Base-by-base conservation (phyloP, 495 filamentous ascomycete species). In the Parathielavia hyrcaniae region DNA sequence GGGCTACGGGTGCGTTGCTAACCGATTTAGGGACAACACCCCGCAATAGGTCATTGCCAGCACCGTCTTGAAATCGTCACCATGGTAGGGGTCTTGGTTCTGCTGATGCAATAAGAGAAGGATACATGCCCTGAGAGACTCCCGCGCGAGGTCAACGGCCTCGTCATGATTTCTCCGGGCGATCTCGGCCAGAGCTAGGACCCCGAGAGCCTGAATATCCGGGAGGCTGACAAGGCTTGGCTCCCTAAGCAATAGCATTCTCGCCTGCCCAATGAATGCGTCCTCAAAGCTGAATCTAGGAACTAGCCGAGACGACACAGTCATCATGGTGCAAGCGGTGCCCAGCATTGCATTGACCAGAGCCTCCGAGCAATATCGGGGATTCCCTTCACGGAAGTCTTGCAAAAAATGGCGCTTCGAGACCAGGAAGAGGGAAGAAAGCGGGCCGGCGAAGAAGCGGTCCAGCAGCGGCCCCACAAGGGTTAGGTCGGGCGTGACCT, bases 191-290 rank as follows among this genome's bases (percentile, higher is more conserved):
- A 67, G 43, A 4, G 65, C 63, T 26, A 69, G 47, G n/a, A 69
- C 46, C 0, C 53, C 65, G 9, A 69, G 45, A 8, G 67, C 65
- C 20, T 69, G 67, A 11, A 67, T 61, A 17, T 56, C 65, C 2
- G 67, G 62, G 5, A 69, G 47, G 41, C 52, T 64, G 13, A 57
- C 48, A 44, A 62, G 60, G 23, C 39, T 58, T 0, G 36, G 30
- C 23, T 66, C 63, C 7, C 26, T 32, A 7, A 59, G 44, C 1
- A 69, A 45, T 11, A 69, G 39, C n/a, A 56, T 53, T 35, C 58
- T 67, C 17, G 67, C 62, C 20, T 69, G 65, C 8, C 62, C 65
- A 7, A 69, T 19, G 34, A 69, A 69, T 2, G 67, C 67, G 35
- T 69, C 67, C 5, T 63, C 67, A 19, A 65, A 65, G 23, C 48